Evolutionary conservation across 257 asterid genomes (phyloP), one percentile per base, ranked within the genome.

Genomic region (Perilla frutescens): DNA sequence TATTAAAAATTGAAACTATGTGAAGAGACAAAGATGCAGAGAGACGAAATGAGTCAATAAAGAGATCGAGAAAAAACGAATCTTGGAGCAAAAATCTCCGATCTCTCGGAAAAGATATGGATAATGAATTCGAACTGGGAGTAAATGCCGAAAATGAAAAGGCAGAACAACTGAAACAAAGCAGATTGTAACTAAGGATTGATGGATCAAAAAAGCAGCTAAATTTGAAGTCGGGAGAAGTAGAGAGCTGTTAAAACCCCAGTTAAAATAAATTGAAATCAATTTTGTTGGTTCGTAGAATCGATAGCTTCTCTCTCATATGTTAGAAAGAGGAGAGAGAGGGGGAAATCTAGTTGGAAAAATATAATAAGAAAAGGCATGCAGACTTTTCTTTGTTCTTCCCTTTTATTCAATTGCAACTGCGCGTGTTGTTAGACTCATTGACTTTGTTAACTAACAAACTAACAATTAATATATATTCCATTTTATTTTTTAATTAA

Each of bases 381-480:
- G 72, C 66, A 48, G 82, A 69, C 76, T 66, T 79, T 79, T 76
- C 71, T 26, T 12, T 10, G 55, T 47, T 29, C 57, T 66, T 67
- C 5, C 67, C 13, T 14, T 59, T 68, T 68, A 13, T 77, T 61
- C 74, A 48, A 75, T 54, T 77, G 74, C 68, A 71, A 66, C 44
- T 67, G 80, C 84, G 84, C 83, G 84, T 81, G 54, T 5, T 72
- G 56, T 74, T 60, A 66, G 85, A 80, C 85, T 57, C 53, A 37
- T 75, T 78, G 84, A 73, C 83, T 77, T 79, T 76, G 15, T 51
- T 39, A 64, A 54, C 55, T n/a, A 20, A 62, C 67, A 8, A 31
- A 54, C 15, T 3, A 34, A 43, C 13, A 8, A 34, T 32, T 62
- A 71, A 64, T 20, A 65, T 34, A 54, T 54, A 43, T 62, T 45